phyloP scores from a whole-genome alignment of 139 green algal genomes.

The Chlamydomonas urium region DNA sequence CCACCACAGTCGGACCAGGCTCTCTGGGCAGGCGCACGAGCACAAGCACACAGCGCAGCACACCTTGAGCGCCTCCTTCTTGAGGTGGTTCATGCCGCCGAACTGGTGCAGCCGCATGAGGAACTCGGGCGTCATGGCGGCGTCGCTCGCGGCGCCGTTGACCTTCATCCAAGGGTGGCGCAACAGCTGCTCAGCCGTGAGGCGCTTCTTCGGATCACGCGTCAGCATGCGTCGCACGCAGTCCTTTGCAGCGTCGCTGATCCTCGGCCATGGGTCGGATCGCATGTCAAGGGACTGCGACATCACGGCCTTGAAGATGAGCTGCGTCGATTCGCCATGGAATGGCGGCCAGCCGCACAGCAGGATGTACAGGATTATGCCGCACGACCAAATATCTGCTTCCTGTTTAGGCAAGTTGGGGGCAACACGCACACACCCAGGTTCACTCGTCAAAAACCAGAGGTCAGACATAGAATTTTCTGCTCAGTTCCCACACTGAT shows the following conservation, averaged over 20 bases:
- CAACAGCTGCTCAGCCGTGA: slow-evolving; percentile 65
- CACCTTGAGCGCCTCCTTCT: slow-evolving; percentile 79
- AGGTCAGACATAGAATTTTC: no score
- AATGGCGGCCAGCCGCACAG: slow-evolving; percentile 70
- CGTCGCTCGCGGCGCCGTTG: slow-evolving; percentile 73
- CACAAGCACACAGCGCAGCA: no score
- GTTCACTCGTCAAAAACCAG: no score
- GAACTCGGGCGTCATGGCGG: slow-evolving; percentile 45
- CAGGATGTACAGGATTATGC: slow-evolving; percentile 76
- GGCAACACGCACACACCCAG: slow-evolving; percentile 1
- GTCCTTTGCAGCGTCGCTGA: slow-evolving; percentile 69
- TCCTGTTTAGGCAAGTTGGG: slow-evolving; percentile 1
- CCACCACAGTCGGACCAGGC: background rate
- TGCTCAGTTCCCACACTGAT: no score
- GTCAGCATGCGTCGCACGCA: slow-evolving; percentile 72
- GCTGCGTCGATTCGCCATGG: slow-evolving; percentile 51
- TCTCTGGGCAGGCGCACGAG: no score
- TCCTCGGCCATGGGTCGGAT: slow-evolving; percentile 64
- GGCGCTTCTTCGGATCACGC: slow-evolving; percentile 72
- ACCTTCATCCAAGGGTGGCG: slow-evolving; percentile 83
- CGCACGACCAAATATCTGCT: slow-evolving; percentile 78
- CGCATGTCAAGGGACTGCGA: slow-evolving; percentile 60
- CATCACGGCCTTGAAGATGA: slow-evolving; percentile 28
- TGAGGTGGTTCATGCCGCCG: slow-evolving; percentile 87
- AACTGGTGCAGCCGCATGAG: slow-evolving; percentile 55